phyloP scores from a whole-genome alignment of 2,329 filamentous ascomycete species.

The Hypoxylon sp. region DNA sequence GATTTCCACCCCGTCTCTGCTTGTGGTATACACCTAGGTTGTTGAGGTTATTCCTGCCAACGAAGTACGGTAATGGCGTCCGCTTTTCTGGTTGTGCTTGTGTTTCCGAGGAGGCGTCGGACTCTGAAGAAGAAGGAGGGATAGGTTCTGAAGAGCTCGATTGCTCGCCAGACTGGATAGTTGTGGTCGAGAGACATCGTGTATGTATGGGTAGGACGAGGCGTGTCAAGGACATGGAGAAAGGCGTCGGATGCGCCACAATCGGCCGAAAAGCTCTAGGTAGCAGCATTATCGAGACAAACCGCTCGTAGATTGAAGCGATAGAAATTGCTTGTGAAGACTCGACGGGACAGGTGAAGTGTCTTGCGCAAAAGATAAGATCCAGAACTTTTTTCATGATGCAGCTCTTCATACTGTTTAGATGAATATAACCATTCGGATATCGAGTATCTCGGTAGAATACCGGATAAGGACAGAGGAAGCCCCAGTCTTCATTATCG shows the following conservation, averaged over 20 bases:
- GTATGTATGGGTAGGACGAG: slow-evolving; percentile 32
- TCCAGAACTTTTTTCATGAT: too few relatives aligned
- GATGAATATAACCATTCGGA: background rate
- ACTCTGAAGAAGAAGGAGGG: slow-evolving; percentile 18
- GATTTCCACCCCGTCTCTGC: slow-evolving; percentile 80
- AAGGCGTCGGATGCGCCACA: slow-evolving; percentile 36
- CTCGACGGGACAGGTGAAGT: background rate
- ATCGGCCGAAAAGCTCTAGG: slow-evolving; percentile 44
- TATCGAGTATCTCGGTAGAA: slow-evolving; percentile 28
- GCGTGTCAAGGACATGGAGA: slow-evolving; percentile 19
- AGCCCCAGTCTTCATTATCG: slow-evolving; percentile 6
- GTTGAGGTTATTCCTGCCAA: slow-evolving; percentile 77
- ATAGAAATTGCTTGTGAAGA: slow-evolving; percentile 8
- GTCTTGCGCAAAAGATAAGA: slow-evolving; percentile 17
- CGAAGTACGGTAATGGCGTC: slow-evolving; percentile 72
- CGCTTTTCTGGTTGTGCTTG: slow-evolving; percentile 44
- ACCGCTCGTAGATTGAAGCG: background rate
- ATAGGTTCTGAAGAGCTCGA: slow-evolving; percentile 15
- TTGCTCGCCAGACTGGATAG: slow-evolving; percentile 15
- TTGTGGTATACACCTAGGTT: slow-evolving; percentile 83
- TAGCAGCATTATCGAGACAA: slow-evolving; percentile 39
- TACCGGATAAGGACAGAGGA: slow-evolving; percentile 14
- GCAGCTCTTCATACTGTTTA: background rate
- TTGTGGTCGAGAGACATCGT: slow-evolving; percentile 41
- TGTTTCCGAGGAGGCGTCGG: slow-evolving; percentile 31